Percentiles rank a stretch among this genome's conserved stretches.
These are phyloP conservation scores for Cucumis hystrix DNA, from an alignment of 306 rosid genomes.

Conservation along the genomic window DNA sequence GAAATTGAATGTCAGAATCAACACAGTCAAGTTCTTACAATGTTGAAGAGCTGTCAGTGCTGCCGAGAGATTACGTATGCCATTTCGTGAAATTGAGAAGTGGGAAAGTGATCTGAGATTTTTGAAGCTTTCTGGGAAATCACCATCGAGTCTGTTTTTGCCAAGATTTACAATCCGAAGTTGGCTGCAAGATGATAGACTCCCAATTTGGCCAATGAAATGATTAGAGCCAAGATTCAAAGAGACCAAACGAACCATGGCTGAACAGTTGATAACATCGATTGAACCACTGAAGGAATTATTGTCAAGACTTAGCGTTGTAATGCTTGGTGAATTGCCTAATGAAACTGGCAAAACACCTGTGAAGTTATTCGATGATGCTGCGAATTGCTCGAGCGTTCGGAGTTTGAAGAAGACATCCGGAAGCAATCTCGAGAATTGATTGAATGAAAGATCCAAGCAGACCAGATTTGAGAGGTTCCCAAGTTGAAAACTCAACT, in stretches of 20 bases:
- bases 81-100: constrained; percentile 31
- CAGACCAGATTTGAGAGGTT: constrained; percentile 22
- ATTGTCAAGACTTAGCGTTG: constrained; percentile 29
- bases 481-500: constrained; percentile 17
- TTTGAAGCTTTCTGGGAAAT: constrained; percentile 33
- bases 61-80: constrained; percentile 19
- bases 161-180: constrained; percentile 24
- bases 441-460: constrained; percentile 23
- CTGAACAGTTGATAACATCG: constrained; percentile 19
- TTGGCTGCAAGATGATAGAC: constrained; percentile 23
- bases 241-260: constrained; percentile 23
- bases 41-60: constrained; percentile 25
- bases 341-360: constrained; percentile 23
- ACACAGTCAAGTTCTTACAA: constrained; percentile 33
- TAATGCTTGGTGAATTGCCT: constrained; percentile 17
- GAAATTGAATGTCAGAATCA: constrained; percentile 39
- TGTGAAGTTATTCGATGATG: constrained; percentile 27
- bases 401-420: constrained; percentile 15
- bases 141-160: constrained; percentile 23
- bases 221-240: constrained; percentile 38
- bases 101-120: constrained; percentile 21
- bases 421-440: constrained; percentile 23
- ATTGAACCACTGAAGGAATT: constrained; percentile 29
- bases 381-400: constrained; percentile 13
- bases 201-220: constrained; percentile 20